Evolutionary conservation across 371 early-diverging fungal genomes (phyloP), one percentile per base, ranked within the genome.

Genomic region (Gilbertella persicaria): DNA sequence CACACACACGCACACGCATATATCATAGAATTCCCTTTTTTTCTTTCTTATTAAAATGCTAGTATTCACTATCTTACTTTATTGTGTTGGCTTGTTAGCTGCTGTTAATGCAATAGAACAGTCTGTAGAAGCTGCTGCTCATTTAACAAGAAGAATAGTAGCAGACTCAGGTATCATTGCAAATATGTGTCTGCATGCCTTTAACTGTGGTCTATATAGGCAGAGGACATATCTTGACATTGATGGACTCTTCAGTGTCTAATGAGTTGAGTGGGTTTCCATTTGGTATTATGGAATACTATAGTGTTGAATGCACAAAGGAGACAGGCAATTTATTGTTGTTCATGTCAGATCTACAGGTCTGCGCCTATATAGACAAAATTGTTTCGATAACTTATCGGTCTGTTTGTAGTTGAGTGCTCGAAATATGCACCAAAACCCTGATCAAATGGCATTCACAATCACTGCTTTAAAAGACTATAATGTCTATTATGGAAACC

Each of bases 281-380:
- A 13, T 80, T 83, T 51, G 80, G 78, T 44, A 66, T 78, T 43
- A 67, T 83, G 76, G 80, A 83, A 33, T 83, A 79, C 46, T 83
- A 74, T 39, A 67, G 63, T 19, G 77, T 72, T 48, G 66, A 71
- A 35, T 79, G 78, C 44, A 64, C 67, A 16, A 33, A 33, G 4
- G 46, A 64, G 3, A 57, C 58, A 16, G 80, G 83, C n/a, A 67
- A 71, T 48, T 62, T 75, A 13, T 39, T 83, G 23, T 53, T 83
- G 30, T 69, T 73, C 29, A 70, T 83, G 60, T 76, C 78, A 2
- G 69, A 73, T 41, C 64, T 78, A n/a, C 78, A 83, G 67, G 64
- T 48, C 33, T 41, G 23, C 10, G 23, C 14, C n/a, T 12, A 8
- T 16, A 58, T 69, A 62, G 58, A 57, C 52, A 38, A 58, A n/a